A percentile compares a stretch with the other conserved stretches of the same genome.
These are phyloP conservation scores for Penicillium decumbens DNA, from an alignment of 2,329 filamentous ascomycete genomes.

Conservation along the genomic window DNA sequence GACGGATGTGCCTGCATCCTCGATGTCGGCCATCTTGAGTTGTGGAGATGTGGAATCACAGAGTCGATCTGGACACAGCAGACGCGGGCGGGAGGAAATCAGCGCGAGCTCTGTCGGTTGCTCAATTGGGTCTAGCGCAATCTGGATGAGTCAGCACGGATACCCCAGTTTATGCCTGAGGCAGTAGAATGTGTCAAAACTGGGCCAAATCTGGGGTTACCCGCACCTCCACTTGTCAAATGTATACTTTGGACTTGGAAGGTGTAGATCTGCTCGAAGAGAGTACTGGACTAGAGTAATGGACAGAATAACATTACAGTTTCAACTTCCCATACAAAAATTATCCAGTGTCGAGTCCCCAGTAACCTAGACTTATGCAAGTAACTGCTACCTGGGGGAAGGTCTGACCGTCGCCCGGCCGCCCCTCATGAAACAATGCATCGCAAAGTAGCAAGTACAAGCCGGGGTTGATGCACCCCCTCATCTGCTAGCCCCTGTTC, in stretches of 20 bases:
- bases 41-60: neutral
- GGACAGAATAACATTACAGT: neutral
- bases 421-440: constrained; percentile 2
- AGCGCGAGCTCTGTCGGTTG: constrained; percentile 19
- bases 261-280: neutral
- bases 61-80: constrained; percentile 3
- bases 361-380: neutral
- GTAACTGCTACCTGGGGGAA: constrained; percentile 8
- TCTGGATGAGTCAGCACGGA: constrained; percentile 13
- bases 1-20: constrained; percentile 66
- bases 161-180: constrained; percentile 18
- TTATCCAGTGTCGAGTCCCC: neutral
- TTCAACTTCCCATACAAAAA: neutral
- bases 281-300: neutral
- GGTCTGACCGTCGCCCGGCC: constrained; percentile 1
- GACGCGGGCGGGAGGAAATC: constrained; percentile 12
- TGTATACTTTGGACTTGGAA: neutral
- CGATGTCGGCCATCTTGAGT: constrained; percentile 70
- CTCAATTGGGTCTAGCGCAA: constrained; percentile 17
- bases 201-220: neutral
- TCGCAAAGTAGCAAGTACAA: constrained; percentile 15
- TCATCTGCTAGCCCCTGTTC: constrained; percentile 4
- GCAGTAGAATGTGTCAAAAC: neutral
- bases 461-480: constrained; percentile 19
- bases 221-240: neutral